Evolutionary conservation across 2,329 filamentous ascomycete genomes (phyloP), one percentile per base, ranked within the genome.

Genomic region (Pestalotiopsis sp.): DNA sequence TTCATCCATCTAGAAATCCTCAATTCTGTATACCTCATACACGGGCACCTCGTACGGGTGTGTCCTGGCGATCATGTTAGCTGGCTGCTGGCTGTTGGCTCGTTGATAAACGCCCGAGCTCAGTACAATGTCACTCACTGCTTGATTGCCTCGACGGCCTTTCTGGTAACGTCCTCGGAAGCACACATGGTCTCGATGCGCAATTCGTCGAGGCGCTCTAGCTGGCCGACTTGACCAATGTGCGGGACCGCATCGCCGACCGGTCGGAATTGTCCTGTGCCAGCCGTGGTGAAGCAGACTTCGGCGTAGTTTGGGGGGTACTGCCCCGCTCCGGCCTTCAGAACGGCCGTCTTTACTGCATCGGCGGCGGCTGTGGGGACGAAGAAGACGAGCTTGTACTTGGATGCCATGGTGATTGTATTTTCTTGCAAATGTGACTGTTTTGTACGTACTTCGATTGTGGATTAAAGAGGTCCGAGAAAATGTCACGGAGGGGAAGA

Each of bases 181-280:
- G 88, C 73, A 75, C 89, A 90, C 3, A 92, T 75, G 1, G 87
- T 86, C 81, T 93, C 91, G 17, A 92, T 87, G 62, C 85, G 84
- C 1, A 86, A 82, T 77, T 93, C 91, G 3, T 86, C 82, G 0
- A 88, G 82, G 68, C 88, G 77, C 77, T 92, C 89, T 0, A 92
- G 74, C 56, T 81, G 77, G 0, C 90, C 89, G 1, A 84, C 80
- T 11, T 80, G 79, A 0, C 91, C 91, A 70, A 92, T 88, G 73
- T 88, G 80, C 3, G 91, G 91, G 62, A 90, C 90, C 1, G 91
- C 89, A 0, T 81, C 77, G 67, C 84, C 83, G 0, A 88, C 88
- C 0, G 91, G 90, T 0, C 88, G 85, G 77, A 93, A 93, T 74
- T 93, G 90, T 0, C 90, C 90, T 0, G 82, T 88, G 4, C 91